Evolutionary conservation across 495 filamentous ascomycete species (phyloP), one percentile per base, ranked within the genome.

Genomic region (Daldinia concentrica): DNA sequence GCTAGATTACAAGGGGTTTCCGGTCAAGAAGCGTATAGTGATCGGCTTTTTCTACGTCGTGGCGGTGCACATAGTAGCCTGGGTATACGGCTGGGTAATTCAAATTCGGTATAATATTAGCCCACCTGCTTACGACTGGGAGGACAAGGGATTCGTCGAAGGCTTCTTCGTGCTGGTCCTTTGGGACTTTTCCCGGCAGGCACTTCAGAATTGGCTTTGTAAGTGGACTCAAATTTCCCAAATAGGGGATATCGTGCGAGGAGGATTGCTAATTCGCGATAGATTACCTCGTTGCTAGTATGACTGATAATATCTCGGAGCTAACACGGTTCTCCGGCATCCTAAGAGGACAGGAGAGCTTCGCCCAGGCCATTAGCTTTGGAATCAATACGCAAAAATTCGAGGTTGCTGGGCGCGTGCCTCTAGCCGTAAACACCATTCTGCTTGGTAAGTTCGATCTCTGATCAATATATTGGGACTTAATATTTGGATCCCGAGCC

Each of bases 81-180:
- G 84, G 84, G 72, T 81, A 15, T 85, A 84, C 57, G 80, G 69
- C 19, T 84, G 82, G 83, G 84, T 86, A 1, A 68, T 85, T n/a
- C 82, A 85, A 71, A 80, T 83, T 66, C 76, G 82, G 36, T 86
- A 81, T 68, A 83, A 81, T 9, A 69, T 74, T 0, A 79, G 81
- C 54, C 79, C 79, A 14, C 83, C 83, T 0, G 73, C 74, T 0
- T 77, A 79, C 41, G 83, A 85, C 66, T 85, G 81, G 79, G 69
- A 77, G 2, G 79, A 81, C 41, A 74, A 76, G 24, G 84, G 83
- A 0, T 86, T 83, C 37, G 75, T 76, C 2, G 76, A 84, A 39
- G 84, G 81, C 3, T 77, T 82, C 63, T 84, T 85, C 62, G 83
- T 84, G 3, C 36, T 85, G 15, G 60, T 84, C 24, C 76, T 86